Conservation (phyloP, 2,329 filamentous ascomycete species). For the Fusarium pseudocircinatum region DNA sequence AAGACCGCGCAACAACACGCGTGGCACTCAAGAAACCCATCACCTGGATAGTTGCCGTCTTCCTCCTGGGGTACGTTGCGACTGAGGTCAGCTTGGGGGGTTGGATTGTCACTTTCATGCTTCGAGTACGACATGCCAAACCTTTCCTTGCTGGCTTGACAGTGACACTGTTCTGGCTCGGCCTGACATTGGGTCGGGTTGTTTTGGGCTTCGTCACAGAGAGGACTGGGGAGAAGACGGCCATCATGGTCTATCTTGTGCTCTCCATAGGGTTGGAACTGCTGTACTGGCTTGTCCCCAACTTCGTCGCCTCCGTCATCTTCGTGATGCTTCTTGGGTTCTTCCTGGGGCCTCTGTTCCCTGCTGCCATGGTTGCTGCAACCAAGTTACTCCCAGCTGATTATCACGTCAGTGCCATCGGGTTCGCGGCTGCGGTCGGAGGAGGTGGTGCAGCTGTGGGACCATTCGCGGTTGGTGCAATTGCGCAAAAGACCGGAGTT, state of each 20-base stretch:
- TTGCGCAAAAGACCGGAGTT: slow-evolving; percentile 68
- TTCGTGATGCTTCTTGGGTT: slow-evolving; percentile 79
- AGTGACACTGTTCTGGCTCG: slow-evolving; percentile 85
- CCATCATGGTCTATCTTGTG: slow-evolving; percentile 70
- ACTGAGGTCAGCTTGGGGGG: slow-evolving; percentile 78
- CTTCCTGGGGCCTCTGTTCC: slow-evolving; percentile 83
- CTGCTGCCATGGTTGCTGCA: slow-evolving; percentile 75
- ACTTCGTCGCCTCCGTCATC: slow-evolving; percentile 77
- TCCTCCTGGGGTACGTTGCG: slow-evolving; percentile 82
- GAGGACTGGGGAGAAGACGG: slow-evolving; percentile 74
- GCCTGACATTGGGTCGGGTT: slow-evolving; percentile 78
- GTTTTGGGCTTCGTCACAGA: slow-evolving; percentile 81
- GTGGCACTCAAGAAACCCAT: slow-evolving; percentile 60
- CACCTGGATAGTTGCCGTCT: slow-evolving; percentile 78
- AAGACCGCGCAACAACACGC: slow-evolving; percentile 57
- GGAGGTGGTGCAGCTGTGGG: slow-evolving; percentile 75
- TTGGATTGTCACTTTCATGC: slow-evolving; percentile 90
- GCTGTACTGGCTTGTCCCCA: slow-evolving; percentile 83
- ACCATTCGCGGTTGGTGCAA: slow-evolving; percentile 74
- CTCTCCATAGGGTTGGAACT: slow-evolving; percentile 72
- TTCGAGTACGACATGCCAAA: slow-evolving; percentile 74
- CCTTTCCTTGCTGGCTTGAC: slow-evolving; percentile 79
- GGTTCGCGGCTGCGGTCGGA: slow-evolving; percentile 82
- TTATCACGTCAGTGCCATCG: slow-evolving; percentile 81
- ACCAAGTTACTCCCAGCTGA: slow-evolving; percentile 79